Conservation (phyloP, 768 basidiomycete genomes). For the Obba rivulosa region DNA sequence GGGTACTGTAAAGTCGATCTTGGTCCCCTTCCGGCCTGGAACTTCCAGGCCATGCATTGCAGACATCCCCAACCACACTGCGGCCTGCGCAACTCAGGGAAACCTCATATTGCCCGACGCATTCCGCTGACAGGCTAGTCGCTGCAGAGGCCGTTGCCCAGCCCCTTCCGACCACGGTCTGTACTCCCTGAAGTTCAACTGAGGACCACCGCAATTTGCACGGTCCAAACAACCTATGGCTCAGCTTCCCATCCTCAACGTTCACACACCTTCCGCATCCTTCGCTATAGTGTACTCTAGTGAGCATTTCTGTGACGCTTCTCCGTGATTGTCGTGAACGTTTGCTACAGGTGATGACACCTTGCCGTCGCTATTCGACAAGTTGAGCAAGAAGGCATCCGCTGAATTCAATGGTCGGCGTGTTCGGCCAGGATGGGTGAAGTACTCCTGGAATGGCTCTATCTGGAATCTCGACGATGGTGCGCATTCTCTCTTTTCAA, state of each 20-base stretch:
- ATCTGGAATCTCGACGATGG: conserved; percentile 92
- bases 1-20: too few relatives aligned
- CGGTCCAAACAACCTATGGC: conserved; percentile 1
- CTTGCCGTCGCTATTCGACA: conserved; percentile 58
- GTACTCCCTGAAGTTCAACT: not conserved
- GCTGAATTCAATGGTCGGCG: conserved; percentile 53
- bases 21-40: too few relatives aligned
- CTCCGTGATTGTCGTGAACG: not conserved
- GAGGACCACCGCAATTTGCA: not conserved
- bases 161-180: not conserved
- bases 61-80: too few relatives aligned
- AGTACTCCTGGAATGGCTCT: conserved; percentile 76
- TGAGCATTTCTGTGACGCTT: conserved; percentile 29
- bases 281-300: conserved; percentile 73
- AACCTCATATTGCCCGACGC: too few relatives aligned
- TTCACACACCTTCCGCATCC: conserved; percentile 74
- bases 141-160: not conserved
- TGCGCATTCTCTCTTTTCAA: conserved; percentile 19
- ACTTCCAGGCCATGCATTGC: too few relatives aligned
- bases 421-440: conserved; percentile 76
- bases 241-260: conserved; percentile 48
- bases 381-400: conserved; percentile 61
- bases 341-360: conserved; percentile 57
- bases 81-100: too few relatives aligned
- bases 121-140: too few relatives aligned